Conservation (phyloP, 2,329 filamentous ascomycete genomes). For the Fusarium equiseti region DNA sequence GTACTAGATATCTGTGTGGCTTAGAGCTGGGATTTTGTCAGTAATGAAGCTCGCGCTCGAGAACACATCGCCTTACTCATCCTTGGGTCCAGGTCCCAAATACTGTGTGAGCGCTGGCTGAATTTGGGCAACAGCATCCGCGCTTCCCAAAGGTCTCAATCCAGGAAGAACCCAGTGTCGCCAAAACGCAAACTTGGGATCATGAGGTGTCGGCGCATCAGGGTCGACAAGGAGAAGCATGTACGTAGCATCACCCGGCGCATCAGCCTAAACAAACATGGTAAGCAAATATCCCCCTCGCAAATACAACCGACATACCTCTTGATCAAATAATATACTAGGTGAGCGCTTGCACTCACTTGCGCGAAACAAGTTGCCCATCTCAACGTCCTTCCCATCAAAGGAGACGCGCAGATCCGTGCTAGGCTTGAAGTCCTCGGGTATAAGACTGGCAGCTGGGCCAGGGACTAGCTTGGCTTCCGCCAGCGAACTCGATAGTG, state of each 20-base stretch:
- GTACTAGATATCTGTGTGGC: constrained; percentile 62
- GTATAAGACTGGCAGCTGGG: constrained; percentile 55
- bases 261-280: constrained; percentile 35
- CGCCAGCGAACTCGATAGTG: constrained; percentile 50
- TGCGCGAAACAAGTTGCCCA: constrained; percentile 57
- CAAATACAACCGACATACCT: constrained; percentile 31
- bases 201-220: constrained; percentile 66
- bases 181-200: constrained; percentile 68
- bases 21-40: constrained; percentile 53
- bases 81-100: constrained; percentile 59
- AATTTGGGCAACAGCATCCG: constrained; percentile 44
- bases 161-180: constrained; percentile 64
- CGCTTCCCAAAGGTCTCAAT: constrained; percentile 49
- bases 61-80: constrained; percentile 54
- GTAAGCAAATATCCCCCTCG: neutral
- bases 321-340: constrained; percentile 52
- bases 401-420: constrained; percentile 55
- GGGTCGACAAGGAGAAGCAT: constrained; percentile 65
- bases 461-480: constrained; percentile 57
- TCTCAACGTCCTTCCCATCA: constrained; percentile 49
- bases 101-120: constrained; percentile 57
- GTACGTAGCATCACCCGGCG: constrained; percentile 53
- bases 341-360: constrained; percentile 55
- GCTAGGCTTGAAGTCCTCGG: constrained; percentile 57
- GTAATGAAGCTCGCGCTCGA: neutral